Base-by-base conservation (phyloP, 768 basidiomycete genomes). In the Heimioporus sp. region DNA sequence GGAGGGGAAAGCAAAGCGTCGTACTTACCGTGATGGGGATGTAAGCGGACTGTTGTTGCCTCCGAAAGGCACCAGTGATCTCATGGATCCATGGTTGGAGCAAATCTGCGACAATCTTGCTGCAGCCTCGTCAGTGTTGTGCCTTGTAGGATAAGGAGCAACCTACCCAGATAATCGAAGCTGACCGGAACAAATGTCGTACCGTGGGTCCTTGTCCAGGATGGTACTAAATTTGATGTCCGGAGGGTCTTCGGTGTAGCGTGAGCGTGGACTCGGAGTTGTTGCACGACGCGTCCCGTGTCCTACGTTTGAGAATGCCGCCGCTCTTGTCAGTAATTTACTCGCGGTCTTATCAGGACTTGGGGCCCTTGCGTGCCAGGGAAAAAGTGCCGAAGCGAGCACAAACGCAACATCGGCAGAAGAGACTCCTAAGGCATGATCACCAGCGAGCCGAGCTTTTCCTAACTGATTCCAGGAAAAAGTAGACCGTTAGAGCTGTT, bases 1-100 rank as follows among this genome's bases (percentile, higher is more conserved):
- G 19, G 16, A 11, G 8, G 2, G 10, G 4, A 40, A 48, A 28
- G 11, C 28, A 32, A 13, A 12, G 24, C 8, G 11, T 4, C 7
- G 10, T 17, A 51, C 70, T 28, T 49, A 74, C 75, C 10, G 67
- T 65, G 43, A 77, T 70, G 0, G 60, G 55, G 9, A 59, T 59
- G n/a, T 56, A 35, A 8, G 75, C 67, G 1, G 61, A 63, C n/a
- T 62, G 58, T 35, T 65, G 61, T 50, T 73, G 70, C 4, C 64
- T 58, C 44, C 48, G 58, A 42, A 80, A 69, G 7, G 72, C 71
- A 11, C 69, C 67, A 4, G 67, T 63, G 28, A 72, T 73, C 11
- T 57, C 67, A n/a, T 65, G 45, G 6, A 78, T 61, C 0, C 77
- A 77, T 11, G 74, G 76, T 40, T 75, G 68, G 47, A 80, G 81